Base-by-base conservation (phyloP, 805 yeast species). In the Ogataea nakhonphanomensis region DNA sequence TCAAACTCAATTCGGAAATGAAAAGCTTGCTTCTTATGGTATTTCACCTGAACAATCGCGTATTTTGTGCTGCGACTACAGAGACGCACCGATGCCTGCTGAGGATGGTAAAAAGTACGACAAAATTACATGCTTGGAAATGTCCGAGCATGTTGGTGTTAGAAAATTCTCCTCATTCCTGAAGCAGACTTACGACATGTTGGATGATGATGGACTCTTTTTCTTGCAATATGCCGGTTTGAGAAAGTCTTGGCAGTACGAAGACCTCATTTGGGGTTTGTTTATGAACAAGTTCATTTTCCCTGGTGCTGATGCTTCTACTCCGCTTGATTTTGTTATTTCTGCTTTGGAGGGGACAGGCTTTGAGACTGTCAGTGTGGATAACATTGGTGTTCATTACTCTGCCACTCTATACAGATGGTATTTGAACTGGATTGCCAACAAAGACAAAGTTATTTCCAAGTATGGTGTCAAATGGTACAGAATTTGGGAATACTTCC, bases 301-400 rank as follows among this genome's bases (percentile, higher is more conserved):
- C 87, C 96, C 96, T 31, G 96, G 96, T 67, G 96, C 96, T 37
- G 96, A 88, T 69, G 96, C 96, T 34, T 86, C 95, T 6, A 89
- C 96, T 42, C 96, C 96, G 27, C 75, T 89, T 54, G 87, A 87
- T 45, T 89, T 85, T 58, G 91, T 87, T 49, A 71, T 81, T 45
- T 76, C 83, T 48, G 70, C 76, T 47, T 76, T 88, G 60, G 96
- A 88, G 70, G 81, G 78, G 28, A 78, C 83, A 43, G 95, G 95
- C 3, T 88, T 88, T 60, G 96, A 88, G 70, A 78, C 86, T 52
- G 89, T 81, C 38, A 71, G 83, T 30, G 67, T 85, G 44, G 96
- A 88, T 65, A 88, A 84, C 66, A 84, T 88, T 55, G 96, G 96
- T 65, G 95, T 88, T 40, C 90, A 86, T 62, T 88, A 88, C 71